Evolutionary conservation across 2,329 filamentous ascomycete species (phyloP), one percentile per base, ranked within the genome.

Genomic region (Xylariaceae sp.): DNA sequence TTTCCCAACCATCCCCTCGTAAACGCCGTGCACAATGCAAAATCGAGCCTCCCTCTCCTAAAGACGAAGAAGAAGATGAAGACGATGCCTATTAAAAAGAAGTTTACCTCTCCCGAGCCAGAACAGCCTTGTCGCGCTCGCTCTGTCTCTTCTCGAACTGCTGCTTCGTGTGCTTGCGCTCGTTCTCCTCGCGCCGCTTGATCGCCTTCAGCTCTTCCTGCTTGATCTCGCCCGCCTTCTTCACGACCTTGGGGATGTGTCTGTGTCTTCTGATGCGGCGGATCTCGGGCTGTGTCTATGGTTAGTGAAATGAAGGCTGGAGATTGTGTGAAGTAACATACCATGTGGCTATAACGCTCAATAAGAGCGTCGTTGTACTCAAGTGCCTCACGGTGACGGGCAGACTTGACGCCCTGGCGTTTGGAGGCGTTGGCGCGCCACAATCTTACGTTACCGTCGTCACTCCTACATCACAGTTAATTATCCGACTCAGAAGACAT

Each of bases 171-270:
- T 99, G 93, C 74, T 90, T 91, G 66, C 94, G 83, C 76, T 96
- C 90, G 72, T 99, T 99, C 80, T 99, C 94, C 70, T 96, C 90
- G 67, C 87, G 87, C 68, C 90, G 82, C 85, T 96, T 96, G 73
- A 97, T 89, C 39, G 90, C 84, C 74, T 86, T 86, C 68, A 97
- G 74, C 75, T 97, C 94, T 71, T 95, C 91, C 59, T 78, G 78
- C 85, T 99, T 99, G 77, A 97, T 97, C 79, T 96, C 89, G 53
- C 83, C 86, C 3, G 93, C 93, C 84, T 97, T 97, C 87, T 96
- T 97, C 66, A 97, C 86, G 59, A 92, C 86, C 80, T 92, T 90
- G 17, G 94, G 94, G 63, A 97, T 77, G 76, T 97, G 94, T 63
- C 94, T 85, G 75, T 99, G 94, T 55, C 92, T 84, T 69, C 88